Evolutionary conservation across 768 basidiomycete species (phyloP).

Genomic region (Tephrocybe sp.): DNA sequence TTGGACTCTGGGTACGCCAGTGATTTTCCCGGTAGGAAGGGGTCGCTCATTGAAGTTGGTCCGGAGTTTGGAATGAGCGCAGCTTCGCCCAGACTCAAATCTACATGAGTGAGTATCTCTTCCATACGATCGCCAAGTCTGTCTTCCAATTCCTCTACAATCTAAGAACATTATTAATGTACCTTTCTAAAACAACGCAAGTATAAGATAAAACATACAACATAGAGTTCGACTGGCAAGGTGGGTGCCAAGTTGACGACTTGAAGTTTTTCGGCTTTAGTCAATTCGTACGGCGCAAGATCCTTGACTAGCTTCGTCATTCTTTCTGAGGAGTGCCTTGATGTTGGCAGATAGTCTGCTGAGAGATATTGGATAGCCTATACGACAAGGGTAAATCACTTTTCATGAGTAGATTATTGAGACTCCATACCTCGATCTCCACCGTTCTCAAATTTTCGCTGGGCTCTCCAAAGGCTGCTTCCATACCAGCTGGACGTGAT

Average conservation of each 20-base stretch:
- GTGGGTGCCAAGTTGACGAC: slow-evolving; percentile 88
- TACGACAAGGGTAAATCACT: background rate
- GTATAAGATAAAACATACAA: slow-evolving; percentile 51
- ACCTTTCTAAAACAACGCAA: background rate
- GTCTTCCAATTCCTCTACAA: slow-evolving; percentile 89
- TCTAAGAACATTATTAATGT: slow-evolving; percentile 39
- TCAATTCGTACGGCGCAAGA: slow-evolving; percentile 68
- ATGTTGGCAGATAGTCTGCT: slow-evolving; percentile 68
- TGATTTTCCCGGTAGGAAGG: background rate
- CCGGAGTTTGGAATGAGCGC: background rate
- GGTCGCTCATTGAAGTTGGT: background rate
- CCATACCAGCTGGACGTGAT: slow-evolving; percentile 1
- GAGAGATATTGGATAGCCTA: slow-evolving; percentile 87
- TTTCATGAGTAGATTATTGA: background rate
- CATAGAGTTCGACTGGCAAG: slow-evolving; percentile 82
- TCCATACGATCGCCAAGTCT: slow-evolving; percentile 70
- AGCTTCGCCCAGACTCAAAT: slow-evolving; percentile 32
- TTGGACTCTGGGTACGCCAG: slow-evolving; percentile 11
- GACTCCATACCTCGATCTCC: slow-evolving; percentile 68
- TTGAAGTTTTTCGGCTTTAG: slow-evolving; percentile 90
- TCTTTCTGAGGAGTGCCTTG: slow-evolving; percentile 58
- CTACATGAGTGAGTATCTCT: slow-evolving; percentile 59
- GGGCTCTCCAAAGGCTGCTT: slow-evolving; percentile 37
- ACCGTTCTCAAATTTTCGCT: slow-evolving; percentile 82
- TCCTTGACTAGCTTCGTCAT: slow-evolving; percentile 64